Percentiles rank a stretch among this genome's conserved stretches.
Evolutionary conservation across 2,329 filamentous ascomycete genomes (phyloP).

Genomic region (Malbranchea cinnamomea): DNA sequence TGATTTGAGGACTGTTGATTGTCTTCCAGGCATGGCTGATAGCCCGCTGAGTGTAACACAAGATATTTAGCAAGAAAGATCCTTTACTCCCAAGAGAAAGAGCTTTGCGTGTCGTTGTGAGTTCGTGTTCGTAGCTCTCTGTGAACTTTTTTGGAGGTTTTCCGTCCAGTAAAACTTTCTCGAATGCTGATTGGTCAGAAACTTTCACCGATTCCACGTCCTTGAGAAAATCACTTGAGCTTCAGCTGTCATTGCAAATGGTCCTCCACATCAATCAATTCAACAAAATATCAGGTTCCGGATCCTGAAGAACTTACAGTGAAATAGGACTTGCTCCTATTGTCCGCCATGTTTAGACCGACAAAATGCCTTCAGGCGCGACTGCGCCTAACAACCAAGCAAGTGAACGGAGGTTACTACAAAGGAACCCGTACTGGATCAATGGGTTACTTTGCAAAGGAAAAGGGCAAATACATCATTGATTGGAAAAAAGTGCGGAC

Average conservation of each 20-base stretch:
- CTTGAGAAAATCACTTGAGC: background rate
- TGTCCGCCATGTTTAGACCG: conserved; percentile 27
- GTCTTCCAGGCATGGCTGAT: conserved; percentile 26
- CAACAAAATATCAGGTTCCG: too few relatives aligned
- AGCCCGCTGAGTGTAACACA: background rate
- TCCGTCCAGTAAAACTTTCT: background rate
- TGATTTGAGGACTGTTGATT: conserved; percentile 25
- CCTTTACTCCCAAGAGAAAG: background rate
- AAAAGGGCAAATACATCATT: conserved; percentile 48
- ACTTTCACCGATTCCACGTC: background rate
- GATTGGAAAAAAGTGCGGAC: conserved; percentile 82
- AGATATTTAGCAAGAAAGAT: too few relatives aligned
- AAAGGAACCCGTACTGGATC: conserved; percentile 84
- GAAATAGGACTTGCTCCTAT: conserved; percentile 2
- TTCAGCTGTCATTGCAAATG: too few relatives aligned
- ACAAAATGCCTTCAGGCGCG: conserved; percentile 44
- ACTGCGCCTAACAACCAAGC: conserved; percentile 83
- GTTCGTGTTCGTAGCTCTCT: background rate
- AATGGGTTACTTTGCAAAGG: conserved; percentile 62
- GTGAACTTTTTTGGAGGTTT: background rate
- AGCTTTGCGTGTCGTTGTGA: background rate
- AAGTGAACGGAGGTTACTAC: conserved; percentile 88
- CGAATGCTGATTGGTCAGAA: conserved; percentile 3
- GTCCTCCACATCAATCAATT: too few relatives aligned
- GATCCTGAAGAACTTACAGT: conserved; percentile 1